These are phyloP conservation scores for Posidonia australis DNA, from an alignment of 106 monocot genomes.

Conservation along the genomic window DNA sequence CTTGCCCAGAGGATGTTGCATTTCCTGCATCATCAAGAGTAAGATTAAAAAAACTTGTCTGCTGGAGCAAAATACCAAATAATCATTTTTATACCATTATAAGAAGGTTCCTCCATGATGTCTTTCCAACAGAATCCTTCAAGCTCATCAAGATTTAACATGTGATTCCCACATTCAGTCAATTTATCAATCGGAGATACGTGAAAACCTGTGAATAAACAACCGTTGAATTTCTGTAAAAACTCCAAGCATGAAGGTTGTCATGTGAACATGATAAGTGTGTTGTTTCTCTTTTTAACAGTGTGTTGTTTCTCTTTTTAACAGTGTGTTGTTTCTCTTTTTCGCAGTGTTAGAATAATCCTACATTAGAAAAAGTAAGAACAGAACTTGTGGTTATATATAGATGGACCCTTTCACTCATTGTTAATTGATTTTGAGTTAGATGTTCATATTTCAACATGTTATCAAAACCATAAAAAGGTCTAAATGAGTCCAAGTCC, in stretches of 20 bases:
- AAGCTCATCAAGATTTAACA: conserved; percentile 7
- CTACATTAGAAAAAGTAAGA: too few species aligned
- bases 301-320: too few species aligned
- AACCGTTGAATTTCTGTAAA: not conserved
- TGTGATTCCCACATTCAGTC: conserved; percentile 6
- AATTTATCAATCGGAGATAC: not conserved
- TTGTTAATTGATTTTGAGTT: too few species aligned
- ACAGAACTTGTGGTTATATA: too few species aligned
- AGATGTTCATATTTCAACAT: too few species aligned
- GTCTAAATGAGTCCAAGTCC: too few species aligned
- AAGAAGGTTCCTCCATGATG: conserved; percentile 7
- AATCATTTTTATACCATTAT: conserved; percentile 2
- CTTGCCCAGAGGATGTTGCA: not conserved
- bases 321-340: too few species aligned
- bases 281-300: too few species aligned
- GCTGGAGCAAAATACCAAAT: not conserved
- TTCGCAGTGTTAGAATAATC: too few species aligned
- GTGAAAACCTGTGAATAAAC: conserved; percentile 6
- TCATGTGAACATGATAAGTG: too few species aligned
- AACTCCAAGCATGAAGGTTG: not conserved
- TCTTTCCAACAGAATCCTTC: conserved; percentile 17
- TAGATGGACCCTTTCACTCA: too few species aligned
- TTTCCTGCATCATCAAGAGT: not conserved
- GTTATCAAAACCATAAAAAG: too few species aligned
- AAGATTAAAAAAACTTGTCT: not conserved